Evolutionary conservation across 2,329 filamentous ascomycete genomes (phyloP), one percentile per base, ranked within the genome.

Genomic region (Pezicula radicicola): DNA sequence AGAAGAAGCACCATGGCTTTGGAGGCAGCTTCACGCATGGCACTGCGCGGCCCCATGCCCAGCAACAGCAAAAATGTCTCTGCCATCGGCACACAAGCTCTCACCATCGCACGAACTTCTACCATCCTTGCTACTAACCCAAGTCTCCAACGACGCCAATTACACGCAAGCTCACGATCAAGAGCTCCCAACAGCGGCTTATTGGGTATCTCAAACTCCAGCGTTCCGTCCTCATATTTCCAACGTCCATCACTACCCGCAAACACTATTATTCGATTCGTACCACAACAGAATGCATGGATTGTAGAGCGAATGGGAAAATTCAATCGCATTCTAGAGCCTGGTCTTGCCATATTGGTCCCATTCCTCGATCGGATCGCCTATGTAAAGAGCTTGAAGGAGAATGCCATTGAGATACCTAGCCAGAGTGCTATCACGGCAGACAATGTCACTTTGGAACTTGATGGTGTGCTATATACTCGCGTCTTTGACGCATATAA

Each of bases 251-350:
- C 80, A 19, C 79, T 97, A 48, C 94, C 94, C 27, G 89, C 92
- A 61, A 99, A 99, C 74, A 99, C 94, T 4, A 78, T 99, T 57
- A 78, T 99, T 63, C 90, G 93, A 55, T 99, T 97, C 72, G 94
- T 99, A 40, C 94, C 94, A n/a, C 94, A 99, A 74, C 94, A 99
- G 77, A 97, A 93, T 63, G 94, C 94, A 70, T 99, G 94, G 94
- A 93, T 99, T 54, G 94, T 99, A 52, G 94, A 99, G 81, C 92
- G 94, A 67, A 99, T 99, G 94, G 94, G 94, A 65, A 94, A 92
- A 73, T 99, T 96, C 76, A 88, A 90, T 74, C 83, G 92, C 55
- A 97, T 99, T 65, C 77, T 99, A 47, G 84, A 97, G 64, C 94
- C 94, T 3, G 94, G 94, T 52, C 78, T 99, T 56, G 92, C 94